Base-by-base conservation (phyloP, 768 basidiomycete genomes). In the Megacollybia marginata region DNA sequence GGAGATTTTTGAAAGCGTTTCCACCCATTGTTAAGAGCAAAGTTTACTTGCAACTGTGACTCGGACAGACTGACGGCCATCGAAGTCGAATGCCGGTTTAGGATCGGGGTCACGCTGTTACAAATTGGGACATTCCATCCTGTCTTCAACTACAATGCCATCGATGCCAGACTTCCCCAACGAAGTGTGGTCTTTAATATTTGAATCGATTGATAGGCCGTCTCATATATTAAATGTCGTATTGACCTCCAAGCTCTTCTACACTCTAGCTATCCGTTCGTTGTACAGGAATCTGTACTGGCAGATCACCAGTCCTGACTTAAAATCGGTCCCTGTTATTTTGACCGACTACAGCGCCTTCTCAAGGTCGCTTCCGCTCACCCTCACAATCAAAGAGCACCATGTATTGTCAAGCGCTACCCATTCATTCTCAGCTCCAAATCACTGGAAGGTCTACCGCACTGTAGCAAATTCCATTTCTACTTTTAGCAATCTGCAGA, bases 1-100 rank as follows among this genome's bases (percentile, higher is more conserved):
- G 63, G 2, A 82, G 63, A 13, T 73, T 64, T 43, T 67, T 64
- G 65, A 88, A 88, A 5, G 85, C 85, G 59, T 73, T 82, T 13
- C 86, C 86, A 9, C 85, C 86, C 86, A 88, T 88, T 52, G 38
- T 57, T 35, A 13, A 13, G 13, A 28, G 28, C 11, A 3, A 19
- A 5, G 15, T 15, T 40, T 5, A 40, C 11, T 38, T n/a, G n/a
- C n/a, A n/a, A n/a, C n/a, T n/a, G n/a, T n/a, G n/a, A n/a, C n/a
- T n/a, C n/a, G n/a, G n/a, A n/a, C n/a, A n/a, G n/a, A n/a, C n/a
- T n/a, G n/a, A n/a, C n/a, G n/a, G n/a, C n/a, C n/a, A n/a, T n/a
- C n/a, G n/a, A n/a, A n/a, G n/a, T 28, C 6, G 23, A 28, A 28
- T 28, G 23, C 23, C 23, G 6, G 6, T 2, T 28, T 28, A 28